phyloP scores from a whole-genome alignment of 1,284 basidiomycete genomes.

The Coniferiporia sulphurascens region DNA sequence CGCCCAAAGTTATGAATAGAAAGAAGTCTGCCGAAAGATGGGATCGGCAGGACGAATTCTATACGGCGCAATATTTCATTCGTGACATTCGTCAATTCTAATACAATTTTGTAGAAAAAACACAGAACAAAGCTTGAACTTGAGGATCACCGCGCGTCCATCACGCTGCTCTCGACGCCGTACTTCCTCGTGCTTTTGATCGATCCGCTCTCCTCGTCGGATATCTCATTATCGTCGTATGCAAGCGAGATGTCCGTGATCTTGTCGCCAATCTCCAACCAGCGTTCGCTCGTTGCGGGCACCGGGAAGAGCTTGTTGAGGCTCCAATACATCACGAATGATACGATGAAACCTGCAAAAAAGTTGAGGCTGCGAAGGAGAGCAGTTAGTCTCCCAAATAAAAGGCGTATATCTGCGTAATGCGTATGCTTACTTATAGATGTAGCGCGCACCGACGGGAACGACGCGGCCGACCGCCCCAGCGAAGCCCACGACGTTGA shows the following conservation, averaged over 20 bases:
- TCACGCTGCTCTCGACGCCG: background rate
- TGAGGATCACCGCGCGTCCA: too few relatives aligned
- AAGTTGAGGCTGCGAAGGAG: slow-evolving; percentile 53
- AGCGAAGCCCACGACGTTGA: slow-evolving; percentile 76
- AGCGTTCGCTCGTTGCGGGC: slow-evolving; percentile 43
- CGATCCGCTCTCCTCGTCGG: background rate
- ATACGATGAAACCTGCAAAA: slow-evolving; percentile 74
- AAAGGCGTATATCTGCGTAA: slow-evolving; percentile 17
- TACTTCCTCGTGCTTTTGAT: background rate
- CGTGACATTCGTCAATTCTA: too few relatives aligned
- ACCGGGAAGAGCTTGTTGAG: slow-evolving; percentile 59
- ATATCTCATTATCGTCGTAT: slow-evolving; percentile 1
- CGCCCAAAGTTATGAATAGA: too few relatives aligned
- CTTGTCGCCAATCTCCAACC: slow-evolving; percentile 49
- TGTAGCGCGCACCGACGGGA: slow-evolving; percentile 27
- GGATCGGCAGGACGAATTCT: too few relatives aligned
- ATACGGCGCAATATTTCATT: too few relatives aligned
- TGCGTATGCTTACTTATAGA: slow-evolving; percentile 25
- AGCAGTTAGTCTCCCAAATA: slow-evolving; percentile 39
- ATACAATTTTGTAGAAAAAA: too few relatives aligned
- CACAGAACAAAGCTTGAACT: background rate
- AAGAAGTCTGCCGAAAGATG: too few relatives aligned
- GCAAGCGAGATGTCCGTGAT: slow-evolving; percentile 11
- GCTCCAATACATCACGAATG: slow-evolving; percentile 56
- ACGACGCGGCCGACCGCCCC: slow-evolving; percentile 47